phyloP scores from a whole-genome alignment of 2,329 filamentous ascomycete species.

The Colletotrichum graminicola region DNA sequence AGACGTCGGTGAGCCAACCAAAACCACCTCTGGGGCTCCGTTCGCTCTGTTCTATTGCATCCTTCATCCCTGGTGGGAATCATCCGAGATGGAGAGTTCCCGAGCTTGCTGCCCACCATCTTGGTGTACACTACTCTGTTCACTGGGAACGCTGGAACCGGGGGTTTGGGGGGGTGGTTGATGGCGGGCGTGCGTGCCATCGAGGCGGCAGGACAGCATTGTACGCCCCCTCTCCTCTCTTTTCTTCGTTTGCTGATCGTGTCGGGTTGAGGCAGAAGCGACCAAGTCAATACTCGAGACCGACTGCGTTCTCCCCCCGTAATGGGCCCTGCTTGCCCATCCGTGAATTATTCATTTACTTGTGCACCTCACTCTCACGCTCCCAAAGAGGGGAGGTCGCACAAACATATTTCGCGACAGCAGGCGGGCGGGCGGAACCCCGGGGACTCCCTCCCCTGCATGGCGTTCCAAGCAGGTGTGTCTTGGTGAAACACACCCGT shows the following conservation, averaged over 20 bases:
- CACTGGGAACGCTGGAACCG: slow-evolving; percentile 10
- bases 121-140: neutral
- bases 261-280: neutral
- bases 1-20: no score
- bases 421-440: neutral
- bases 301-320: neutral
- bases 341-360: neutral
- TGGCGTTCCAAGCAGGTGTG: neutral
- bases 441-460: neutral
- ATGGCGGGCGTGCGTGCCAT: neutral
- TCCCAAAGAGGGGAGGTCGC: neutral
- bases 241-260: no score
- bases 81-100: slow-evolving; percentile 15
- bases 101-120: neutral
- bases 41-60: neutral
- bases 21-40: neutral
- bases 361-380: neutral
- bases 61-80: slow-evolving; percentile 12
- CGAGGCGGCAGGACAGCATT: no score
- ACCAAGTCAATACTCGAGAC: neutral
- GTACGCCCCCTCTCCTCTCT: no score
- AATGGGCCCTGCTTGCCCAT: no score
- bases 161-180: neutral
- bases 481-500: neutral
- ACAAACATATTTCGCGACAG: neutral